These are phyloP conservation scores for Cytospora piceae DNA, from an alignment of 2,329 filamentous ascomycete species.

Conservation along the genomic window DNA sequence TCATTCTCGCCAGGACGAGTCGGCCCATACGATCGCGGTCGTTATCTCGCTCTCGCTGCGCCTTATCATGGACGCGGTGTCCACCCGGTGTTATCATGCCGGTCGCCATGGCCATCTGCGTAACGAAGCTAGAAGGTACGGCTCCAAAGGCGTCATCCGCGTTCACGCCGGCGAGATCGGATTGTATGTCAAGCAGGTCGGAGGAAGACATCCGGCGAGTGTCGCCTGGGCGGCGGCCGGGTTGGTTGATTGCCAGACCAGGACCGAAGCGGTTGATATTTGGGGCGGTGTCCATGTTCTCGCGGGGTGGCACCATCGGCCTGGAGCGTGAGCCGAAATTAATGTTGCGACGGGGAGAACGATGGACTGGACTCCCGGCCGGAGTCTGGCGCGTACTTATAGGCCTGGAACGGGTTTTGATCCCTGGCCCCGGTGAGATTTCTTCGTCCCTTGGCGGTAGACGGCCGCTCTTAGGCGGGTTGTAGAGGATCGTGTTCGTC, in stretches of 20 bases:
- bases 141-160: constrained; percentile 64
- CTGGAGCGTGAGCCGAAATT: constrained; percentile 55
- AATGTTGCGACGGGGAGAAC: constrained; percentile 52
- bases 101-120: constrained; percentile 75
- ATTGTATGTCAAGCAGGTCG: constrained; percentile 62
- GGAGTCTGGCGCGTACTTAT: constrained; percentile 45
- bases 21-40: constrained; percentile 72
- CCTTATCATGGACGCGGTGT: constrained; percentile 38
- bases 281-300: constrained; percentile 58
- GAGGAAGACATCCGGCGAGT: constrained; percentile 62
- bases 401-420: constrained; percentile 40
- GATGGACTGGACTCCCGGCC: constrained; percentile 45
- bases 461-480: constrained; percentile 51
- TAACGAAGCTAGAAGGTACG: constrained; percentile 77
- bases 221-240: constrained; percentile 42
- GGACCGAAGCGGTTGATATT: constrained; percentile 54
- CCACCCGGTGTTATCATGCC: constrained; percentile 61
- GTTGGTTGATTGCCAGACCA: constrained; percentile 51
- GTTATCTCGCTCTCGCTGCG: constrained; percentile 42
- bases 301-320: constrained; percentile 57
- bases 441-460: constrained; percentile 40
- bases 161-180: constrained; percentile 67
- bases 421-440: constrained; percentile 43
- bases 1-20: constrained; percentile 87
- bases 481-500: constrained; percentile 82